Percentiles rank a stretch among this genome's conserved stretches.
These are phyloP conservation scores for Magnusiomyces clavatus DNA, from an alignment of 1,139 yeast genomes.

Conservation along the genomic window DNA sequence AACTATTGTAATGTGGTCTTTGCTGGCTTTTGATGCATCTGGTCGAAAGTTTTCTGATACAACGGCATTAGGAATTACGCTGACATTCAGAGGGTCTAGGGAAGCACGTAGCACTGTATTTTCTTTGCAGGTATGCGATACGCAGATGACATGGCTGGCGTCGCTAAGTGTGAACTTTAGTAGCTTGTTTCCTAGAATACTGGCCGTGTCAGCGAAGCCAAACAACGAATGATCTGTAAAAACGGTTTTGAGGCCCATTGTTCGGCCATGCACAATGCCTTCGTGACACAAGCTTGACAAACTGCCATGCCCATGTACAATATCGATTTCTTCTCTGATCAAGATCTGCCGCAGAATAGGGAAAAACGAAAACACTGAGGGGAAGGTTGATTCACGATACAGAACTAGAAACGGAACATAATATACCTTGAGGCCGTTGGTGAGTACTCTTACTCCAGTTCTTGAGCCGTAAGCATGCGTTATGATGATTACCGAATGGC, in stretches of 20 bases:
- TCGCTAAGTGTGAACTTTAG: conserved; percentile 79
- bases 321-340: conserved; percentile 75
- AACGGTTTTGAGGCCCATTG: conserved; percentile 88
- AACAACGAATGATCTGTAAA: conserved; percentile 94
- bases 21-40: conserved; percentile 29
- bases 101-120: conserved; percentile 86
- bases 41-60: conserved; percentile 78
- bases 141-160: conserved; percentile 89
- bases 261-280: conserved; percentile 79
- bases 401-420: conserved; percentile 77
- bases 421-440: conserved; percentile 90
- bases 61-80: conserved; percentile 96
- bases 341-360: conserved; percentile 81
- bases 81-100: conserved; percentile 66
- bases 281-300: conserved; percentile 83
- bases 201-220: conserved; percentile 83
- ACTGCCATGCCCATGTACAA: conserved; percentile 94
- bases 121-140: conserved; percentile 93
- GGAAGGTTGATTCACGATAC: conserved; percentile 77
- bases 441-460: conserved; percentile 68
- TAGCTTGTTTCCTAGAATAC: conserved; percentile 79
- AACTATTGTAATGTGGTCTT: conserved; percentile 60
- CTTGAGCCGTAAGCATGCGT: conserved; percentile 86
- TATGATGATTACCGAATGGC: conserved; percentile 85
- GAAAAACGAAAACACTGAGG: conserved; percentile 81